Evolutionary conservation across 768 basidiomycete species (phyloP), one percentile per base, ranked within the genome.

Genomic region (Agaricus blazei): DNA sequence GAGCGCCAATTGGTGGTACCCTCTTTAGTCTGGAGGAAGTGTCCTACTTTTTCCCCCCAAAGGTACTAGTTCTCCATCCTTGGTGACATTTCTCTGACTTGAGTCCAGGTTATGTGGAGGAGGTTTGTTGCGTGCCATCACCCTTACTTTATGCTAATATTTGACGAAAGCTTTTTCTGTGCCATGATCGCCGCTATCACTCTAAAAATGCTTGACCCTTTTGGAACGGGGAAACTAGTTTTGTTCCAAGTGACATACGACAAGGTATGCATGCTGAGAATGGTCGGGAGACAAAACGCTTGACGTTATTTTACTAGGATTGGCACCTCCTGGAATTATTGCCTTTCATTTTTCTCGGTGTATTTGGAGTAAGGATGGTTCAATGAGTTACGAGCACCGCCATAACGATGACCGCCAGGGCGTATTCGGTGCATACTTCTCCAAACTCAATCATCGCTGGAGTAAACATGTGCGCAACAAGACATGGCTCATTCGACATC

Each of bases 171-270:
- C 64, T 99, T 99, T 73, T 95, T 99, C 69, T 98, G 97, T 65
- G 97, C 97, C 1, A 86, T 98, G 80, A 91, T 98, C 60, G 97
- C 97, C 2, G 96, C 96, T 1, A 88, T 98, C 62, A 96, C 96
- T 0, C 75, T 99, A 44, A 81, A 86, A 71, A 88, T 95, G 57
- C 84, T 98, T 36, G 90, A 99, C 68, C 97, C 97, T 0, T 98
- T 98, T 64, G 90, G 93, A 12, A 96, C 92, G 4, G 93, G 93
- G 24, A 97, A 97, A 67, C 76, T 98, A 23, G 94, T 97, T 0
- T 74, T 97, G 42, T 94, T 94, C 68, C 90, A 92, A 63, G 92
- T 95, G 41, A 90, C 87, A 0, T 97, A 95, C 63, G 87, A 89
- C 65, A 90, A 83, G 75, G 91, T 87, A 52, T 19, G 62, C 60